phyloP scores from a whole-genome alignment of 768 basidiomycete species.

The Paxillus involutus region DNA sequence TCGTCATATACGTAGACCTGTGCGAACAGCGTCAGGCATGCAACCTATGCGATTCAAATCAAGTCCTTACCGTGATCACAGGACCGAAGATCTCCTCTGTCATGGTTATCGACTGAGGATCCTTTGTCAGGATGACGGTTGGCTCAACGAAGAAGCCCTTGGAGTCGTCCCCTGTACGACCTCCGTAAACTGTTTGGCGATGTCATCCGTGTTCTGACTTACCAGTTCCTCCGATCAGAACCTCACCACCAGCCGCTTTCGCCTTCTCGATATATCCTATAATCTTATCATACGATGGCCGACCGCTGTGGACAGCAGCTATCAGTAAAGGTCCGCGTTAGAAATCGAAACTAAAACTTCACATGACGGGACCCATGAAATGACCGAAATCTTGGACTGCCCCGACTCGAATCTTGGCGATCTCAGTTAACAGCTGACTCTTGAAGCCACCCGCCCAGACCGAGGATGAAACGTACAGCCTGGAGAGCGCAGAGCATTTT shows the following conservation, averaged over 20 bases:
- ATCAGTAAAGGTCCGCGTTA: neutral
- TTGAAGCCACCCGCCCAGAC: conserved; percentile 89
- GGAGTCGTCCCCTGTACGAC: conserved; percentile 70
- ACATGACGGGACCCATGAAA: conserved; percentile 99
- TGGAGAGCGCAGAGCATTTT: conserved; percentile 94
- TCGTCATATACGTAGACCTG: conserved; percentile 91
- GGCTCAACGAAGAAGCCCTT: conserved; percentile 94
- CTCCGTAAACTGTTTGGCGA: neutral
- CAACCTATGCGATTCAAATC: neutral
- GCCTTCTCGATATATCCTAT: conserved; percentile 81
- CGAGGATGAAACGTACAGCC: conserved; percentile 86
- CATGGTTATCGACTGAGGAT: conserved; percentile 88
- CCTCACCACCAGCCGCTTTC: conserved; percentile 84
- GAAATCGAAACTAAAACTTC: conserved; percentile 16
- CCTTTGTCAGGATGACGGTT: conserved; percentile 89
- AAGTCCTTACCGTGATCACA: conserved; percentile 73
- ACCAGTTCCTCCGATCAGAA: conserved; percentile 85
- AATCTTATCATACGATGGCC: conserved; percentile 88
- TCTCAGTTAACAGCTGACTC: conserved; percentile 69
- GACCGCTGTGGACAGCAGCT: conserved; percentile 48
- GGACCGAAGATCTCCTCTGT: conserved; percentile 97
- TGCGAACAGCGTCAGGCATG: conserved; percentile 1
- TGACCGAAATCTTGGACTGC: conserved; percentile 69
- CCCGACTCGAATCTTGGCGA: conserved; percentile 86
- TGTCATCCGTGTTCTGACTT: conserved; percentile 14